Conservation (phyloP, 345 rosid species). For the Psidium guajava region DNA sequence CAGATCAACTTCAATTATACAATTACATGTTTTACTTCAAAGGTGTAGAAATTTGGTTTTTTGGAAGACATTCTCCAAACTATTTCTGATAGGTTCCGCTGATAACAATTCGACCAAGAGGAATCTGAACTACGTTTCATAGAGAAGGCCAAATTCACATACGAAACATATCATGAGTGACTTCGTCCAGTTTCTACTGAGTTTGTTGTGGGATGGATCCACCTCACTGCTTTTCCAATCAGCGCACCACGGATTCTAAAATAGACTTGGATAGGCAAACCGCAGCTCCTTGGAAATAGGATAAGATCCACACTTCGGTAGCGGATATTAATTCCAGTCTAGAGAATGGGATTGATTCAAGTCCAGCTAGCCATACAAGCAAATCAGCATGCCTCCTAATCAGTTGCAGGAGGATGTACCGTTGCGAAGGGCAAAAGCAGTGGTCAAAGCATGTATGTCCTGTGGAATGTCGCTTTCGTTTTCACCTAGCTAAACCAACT, state of each 20-base stretch:
- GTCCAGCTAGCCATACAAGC: background rate
- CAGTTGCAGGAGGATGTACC: background rate
- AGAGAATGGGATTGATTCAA: background rate
- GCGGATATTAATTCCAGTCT: background rate
- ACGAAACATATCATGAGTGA: background rate
- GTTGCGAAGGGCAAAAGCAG: background rate
- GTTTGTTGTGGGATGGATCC: background rate
- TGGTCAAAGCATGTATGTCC: background rate
- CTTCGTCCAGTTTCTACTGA: too few relatives aligned
- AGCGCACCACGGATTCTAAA: background rate
- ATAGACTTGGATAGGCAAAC: background rate
- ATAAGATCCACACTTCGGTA: background rate
- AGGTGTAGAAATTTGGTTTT: background rate
- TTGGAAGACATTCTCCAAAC: background rate
- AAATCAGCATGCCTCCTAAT: background rate
- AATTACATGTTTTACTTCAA: background rate
- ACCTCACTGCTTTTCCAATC: background rate
- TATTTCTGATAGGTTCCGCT: background rate
- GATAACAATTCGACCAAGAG: background rate
- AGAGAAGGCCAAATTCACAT: background rate
- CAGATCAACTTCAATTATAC: too few relatives aligned
- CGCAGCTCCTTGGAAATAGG: background rate
- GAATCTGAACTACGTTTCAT: background rate
- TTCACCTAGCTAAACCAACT: background rate
- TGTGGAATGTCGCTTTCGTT: background rate